phyloP scores from a whole-genome alignment of 805 yeast genomes.

The Candida insectorum region DNA sequence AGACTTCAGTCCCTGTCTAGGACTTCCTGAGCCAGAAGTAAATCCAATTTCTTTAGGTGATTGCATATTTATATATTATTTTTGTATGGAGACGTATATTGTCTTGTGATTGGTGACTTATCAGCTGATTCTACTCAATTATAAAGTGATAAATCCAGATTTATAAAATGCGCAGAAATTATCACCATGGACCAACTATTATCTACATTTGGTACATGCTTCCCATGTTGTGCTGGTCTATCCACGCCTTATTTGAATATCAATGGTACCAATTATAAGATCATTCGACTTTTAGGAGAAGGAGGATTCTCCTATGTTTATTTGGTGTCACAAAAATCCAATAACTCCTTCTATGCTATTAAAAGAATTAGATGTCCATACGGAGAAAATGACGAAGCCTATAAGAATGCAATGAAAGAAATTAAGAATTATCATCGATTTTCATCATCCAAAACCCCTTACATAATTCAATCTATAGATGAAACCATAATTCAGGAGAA shows the following conservation, averaged over 20 bases:
- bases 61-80: not conserved
- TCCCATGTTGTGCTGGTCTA: constrained; percentile 44
- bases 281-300: constrained; percentile 77
- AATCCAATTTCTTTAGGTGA: too few species aligned
- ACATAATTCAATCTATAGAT: constrained; percentile 66
- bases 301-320: constrained; percentile 89
- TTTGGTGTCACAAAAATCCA: constrained; percentile 52
- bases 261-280: constrained; percentile 59
- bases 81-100: not conserved
- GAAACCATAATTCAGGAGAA: constrained; percentile 67
- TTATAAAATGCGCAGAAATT: not conserved
- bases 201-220: constrained; percentile 26
- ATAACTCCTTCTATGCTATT: constrained; percentile 58
- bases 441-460: constrained; percentile 50
- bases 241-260: constrained; percentile 57
- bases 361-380: constrained; percentile 87
- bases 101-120: not conserved
- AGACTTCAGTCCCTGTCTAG: too few species aligned
- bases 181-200: constrained; percentile 22
- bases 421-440: constrained; percentile 73
- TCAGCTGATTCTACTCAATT: not conserved
- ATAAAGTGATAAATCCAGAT: constrained; percentile 3
- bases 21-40: too few species aligned
- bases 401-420: constrained; percentile 65
- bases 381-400: constrained; percentile 70